phyloP scores from a whole-genome alignment of 768 basidiomycete genomes.

The Termitomyces sp. region DNA sequence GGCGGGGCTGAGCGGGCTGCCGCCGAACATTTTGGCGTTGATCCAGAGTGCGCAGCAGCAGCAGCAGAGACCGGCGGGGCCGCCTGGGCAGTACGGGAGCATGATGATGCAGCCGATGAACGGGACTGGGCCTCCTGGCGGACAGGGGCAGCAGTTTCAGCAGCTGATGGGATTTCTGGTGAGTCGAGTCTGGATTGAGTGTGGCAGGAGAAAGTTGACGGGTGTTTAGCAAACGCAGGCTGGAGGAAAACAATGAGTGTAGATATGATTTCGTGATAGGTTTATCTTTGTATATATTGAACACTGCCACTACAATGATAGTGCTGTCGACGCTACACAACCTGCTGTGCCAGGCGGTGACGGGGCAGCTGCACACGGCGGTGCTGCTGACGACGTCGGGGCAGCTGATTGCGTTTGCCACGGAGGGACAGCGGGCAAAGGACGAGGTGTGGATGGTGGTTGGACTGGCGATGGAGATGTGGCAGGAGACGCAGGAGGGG shows the following conservation, averaged over 20 bases:
- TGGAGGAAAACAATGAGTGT: slow-evolving; percentile 6
- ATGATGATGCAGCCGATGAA: slow-evolving; percentile 40
- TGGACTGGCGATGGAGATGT: slow-evolving; percentile 69
- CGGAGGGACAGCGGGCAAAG: slow-evolving; percentile 46
- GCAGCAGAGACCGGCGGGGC: slow-evolving; percentile 13
- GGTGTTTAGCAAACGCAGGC: slow-evolving; percentile 29
- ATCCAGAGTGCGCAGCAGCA: slow-evolving; percentile 48
- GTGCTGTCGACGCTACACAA: slow-evolving; percentile 63
- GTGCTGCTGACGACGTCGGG: slow-evolving; percentile 70
- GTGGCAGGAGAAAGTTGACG: not conserved
- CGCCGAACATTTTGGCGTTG: slow-evolving; percentile 66
- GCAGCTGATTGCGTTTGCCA: slow-evolving; percentile 63
- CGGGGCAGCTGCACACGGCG: slow-evolving; percentile 63
- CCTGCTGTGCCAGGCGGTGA: slow-evolving; percentile 57
- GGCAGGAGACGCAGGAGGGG: slow-evolving; percentile 69
- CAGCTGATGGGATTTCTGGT: slow-evolving; percentile 71
- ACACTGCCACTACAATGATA: slow-evolving; percentile 41
- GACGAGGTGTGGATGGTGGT: slow-evolving; percentile 71
- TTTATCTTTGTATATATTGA: not conserved
- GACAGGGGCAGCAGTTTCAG: slow-evolving; percentile 44
- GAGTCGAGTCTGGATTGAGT: slow-evolving; percentile 16
- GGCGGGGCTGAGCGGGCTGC: slow-evolving; percentile 37
- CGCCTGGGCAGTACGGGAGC: slow-evolving; percentile 27
- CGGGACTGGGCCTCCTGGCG: slow-evolving; percentile 28
- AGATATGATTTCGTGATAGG: not conserved